Evolutionary conservation across 2,329 filamentous ascomycete genomes (phyloP), one percentile per base, ranked within the genome.

Genomic region (Xylariaceae sp.): DNA sequence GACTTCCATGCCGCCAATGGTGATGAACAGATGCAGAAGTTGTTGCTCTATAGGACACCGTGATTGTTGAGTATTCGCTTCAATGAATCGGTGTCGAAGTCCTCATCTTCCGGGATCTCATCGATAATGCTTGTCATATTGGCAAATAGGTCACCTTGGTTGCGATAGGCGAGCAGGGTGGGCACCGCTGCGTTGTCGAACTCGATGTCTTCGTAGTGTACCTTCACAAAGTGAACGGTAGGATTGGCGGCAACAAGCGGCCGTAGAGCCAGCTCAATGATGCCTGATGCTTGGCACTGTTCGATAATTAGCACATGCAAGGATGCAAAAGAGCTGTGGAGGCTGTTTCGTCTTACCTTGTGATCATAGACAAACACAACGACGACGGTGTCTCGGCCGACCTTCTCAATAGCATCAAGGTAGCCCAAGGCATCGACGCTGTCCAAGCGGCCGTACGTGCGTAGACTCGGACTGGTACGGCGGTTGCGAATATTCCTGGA

Each of bases 331-430:
- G 14, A 40, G 18, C 5, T 17, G 11, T 6, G 5, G 18, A 40
- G 11, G 39, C 36, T 40, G 36, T 2, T 45, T 39, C n/a, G 44
- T 71, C 83, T 66, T 80, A 95, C 90, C 75, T 87, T 80, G 53
- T 88, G 81, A 64, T 96, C 90, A 68, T 90, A 94, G 57, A 99
- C 90, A 71, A 92, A 95, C 27, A 99, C 94, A 2, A 96, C 87
- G 2, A 97, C 91, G 3, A 87, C 80, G 0, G 89, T 92, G 42
- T 92, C 88, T 42, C 84, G 72, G 36, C 83, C 77, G 5, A 92
- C 89, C 71, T 90, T 94, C 72, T 99, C 94, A 59, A 97, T 90
- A 48, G 92, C 91, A 68, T 97, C 91, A n/a, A 99, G 79, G 63
- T 95, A 99, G 15, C 91, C 94, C 56, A 87, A 75, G 7, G 90